phyloP scores from a whole-genome alignment of 441 rosid species.

The Bruguiera hainesii region DNA sequence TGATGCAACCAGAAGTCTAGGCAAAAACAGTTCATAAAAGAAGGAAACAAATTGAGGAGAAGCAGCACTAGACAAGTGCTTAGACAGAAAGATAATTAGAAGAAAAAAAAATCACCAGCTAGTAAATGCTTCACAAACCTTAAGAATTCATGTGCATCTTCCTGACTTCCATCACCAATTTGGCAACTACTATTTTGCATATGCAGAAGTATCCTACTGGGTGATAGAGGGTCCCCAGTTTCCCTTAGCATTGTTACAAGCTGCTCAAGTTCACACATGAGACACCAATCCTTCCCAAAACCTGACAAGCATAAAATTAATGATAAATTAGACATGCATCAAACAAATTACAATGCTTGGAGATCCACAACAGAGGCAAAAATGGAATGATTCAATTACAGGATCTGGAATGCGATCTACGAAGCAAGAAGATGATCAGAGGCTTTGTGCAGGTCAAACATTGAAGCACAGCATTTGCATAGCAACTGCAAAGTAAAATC shows the following conservation, averaged over 20 bases:
- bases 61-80: not conserved
- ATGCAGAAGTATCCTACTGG: slow-evolving; percentile 60
- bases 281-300: slow-evolving; percentile 70
- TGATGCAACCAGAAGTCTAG: slow-evolving; percentile 72
- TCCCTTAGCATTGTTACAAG: slow-evolving; percentile 69
- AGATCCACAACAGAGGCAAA: slow-evolving; percentile 4
- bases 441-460: slow-evolving; percentile 83
- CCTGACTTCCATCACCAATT: slow-evolving; percentile 85
- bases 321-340: slow-evolving; percentile 4
- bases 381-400: slow-evolving; percentile 39
- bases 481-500: slow-evolving; percentile 57
- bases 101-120: slow-evolving; percentile 7
- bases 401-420: slow-evolving; percentile 68
- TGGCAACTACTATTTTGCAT: slow-evolving; percentile 61
- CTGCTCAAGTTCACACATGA: slow-evolving; percentile 87
- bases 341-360: not conserved
- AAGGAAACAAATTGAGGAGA: not conserved
- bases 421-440: slow-evolving; percentile 65
- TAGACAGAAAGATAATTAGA: slow-evolving; percentile 5
- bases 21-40: slow-evolving; percentile 8
- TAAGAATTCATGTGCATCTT: slow-evolving; percentile 92
- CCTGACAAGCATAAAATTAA: slow-evolving; percentile 36
- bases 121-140: slow-evolving; percentile 38
- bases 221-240: slow-evolving; percentile 66
- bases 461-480: slow-evolving; percentile 91